These are phyloP conservation scores for Rutstroemia sp. DNA, from an alignment of 2,329 filamentous ascomycete species.

Conservation along the genomic window DNA sequence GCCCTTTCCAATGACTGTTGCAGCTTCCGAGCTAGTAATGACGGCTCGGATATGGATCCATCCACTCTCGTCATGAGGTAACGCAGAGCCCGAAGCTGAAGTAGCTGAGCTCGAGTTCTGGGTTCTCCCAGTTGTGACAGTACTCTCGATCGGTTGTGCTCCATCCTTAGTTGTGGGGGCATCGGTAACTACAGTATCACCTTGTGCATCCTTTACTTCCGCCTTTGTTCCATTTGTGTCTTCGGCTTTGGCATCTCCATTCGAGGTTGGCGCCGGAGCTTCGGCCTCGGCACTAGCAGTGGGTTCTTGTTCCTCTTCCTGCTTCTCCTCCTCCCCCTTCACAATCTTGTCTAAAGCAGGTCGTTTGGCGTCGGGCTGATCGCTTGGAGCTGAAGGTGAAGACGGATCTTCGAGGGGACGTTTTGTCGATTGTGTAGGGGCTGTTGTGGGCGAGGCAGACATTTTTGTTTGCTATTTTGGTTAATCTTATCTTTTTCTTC, in stretches of 20 bases:
- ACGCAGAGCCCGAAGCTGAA: conserved; percentile 32
- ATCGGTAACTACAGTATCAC: conserved; percentile 63
- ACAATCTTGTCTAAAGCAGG: conserved; percentile 89
- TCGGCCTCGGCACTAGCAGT: conserved; percentile 24
- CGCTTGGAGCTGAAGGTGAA: conserved; percentile 81
- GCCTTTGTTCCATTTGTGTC: conserved; percentile 40
- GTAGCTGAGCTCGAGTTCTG: conserved; percentile 16
- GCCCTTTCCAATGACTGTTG: conserved; percentile 96
- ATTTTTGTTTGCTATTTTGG: conserved; percentile 45
- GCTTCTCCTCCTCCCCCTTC: conserved; percentile 51
- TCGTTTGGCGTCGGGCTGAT: conserved; percentile 95
- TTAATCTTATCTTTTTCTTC: conserved; percentile 16
- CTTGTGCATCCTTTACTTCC: conserved; percentile 50
- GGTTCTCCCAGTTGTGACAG: conserved; percentile 33
- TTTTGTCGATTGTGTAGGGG: conserved; percentile 68
- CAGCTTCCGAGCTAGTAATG: conserved; percentile 94
- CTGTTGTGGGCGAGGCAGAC: conserved; percentile 61
- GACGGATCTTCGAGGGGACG: conserved; percentile 95
- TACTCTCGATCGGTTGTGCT: conserved; percentile 47
- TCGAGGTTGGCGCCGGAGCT: conserved; percentile 36
- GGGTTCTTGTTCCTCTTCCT: conserved; percentile 34
- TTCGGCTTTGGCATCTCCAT: conserved; percentile 34
- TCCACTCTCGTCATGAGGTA: conserved; percentile 77
- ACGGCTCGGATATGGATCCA: conserved; percentile 98
- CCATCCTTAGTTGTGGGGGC: conserved; percentile 18